Base-by-base conservation (phyloP, 2,329 filamentous ascomycete genomes). In the Curvularia sp. region DNA sequence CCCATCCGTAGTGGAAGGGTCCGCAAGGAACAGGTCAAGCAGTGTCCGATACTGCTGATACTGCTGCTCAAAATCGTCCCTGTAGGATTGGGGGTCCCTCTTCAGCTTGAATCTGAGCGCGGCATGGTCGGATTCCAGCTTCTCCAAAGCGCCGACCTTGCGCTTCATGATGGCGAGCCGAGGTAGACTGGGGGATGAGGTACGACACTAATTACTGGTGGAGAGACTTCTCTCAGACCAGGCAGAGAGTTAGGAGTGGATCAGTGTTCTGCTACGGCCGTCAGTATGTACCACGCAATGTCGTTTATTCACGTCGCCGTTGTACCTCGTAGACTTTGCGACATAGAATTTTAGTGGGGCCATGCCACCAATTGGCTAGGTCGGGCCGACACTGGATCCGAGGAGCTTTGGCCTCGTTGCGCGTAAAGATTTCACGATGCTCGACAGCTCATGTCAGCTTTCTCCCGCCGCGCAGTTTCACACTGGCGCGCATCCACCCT, bases 11-110 rank as follows among this genome's bases (percentile, higher is more conserved):
- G 89, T 89, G 13, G 88, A 83, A 5, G 95, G 95, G 47, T 92
- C 90, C 41, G 90, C 86, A 71, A 97, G 84, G 79, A 98, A 97
- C 68, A 98, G 92, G 73, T 97, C 92, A 60, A 91, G 88, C 75
- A 96, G 91, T 23, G 91, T 89, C 76, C 93, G 89, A 84, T 97
- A 98, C 77, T 97, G 93, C 74, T 89, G 87, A 83, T 92, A 96
- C 78, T 97, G 92, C 72, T 89, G 89, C 65, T 88, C 80, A 72
- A 97, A 97, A 73, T 97, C 94, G 66, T 96, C 91, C 61, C 89
- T 86, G 79, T 57, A 57, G 19, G 98, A 98, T 84, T 88, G 86
- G 45, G 93, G 92, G 79, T 97, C 93, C 39, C 55, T 47, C 50
- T 57, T 57, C 45, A 57, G 50, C 38, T 96, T 97, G 82, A 96